Evolutionary conservation across 2,329 filamentous ascomycete species (phyloP).

Genomic region (Trichoderma sp.): DNA sequence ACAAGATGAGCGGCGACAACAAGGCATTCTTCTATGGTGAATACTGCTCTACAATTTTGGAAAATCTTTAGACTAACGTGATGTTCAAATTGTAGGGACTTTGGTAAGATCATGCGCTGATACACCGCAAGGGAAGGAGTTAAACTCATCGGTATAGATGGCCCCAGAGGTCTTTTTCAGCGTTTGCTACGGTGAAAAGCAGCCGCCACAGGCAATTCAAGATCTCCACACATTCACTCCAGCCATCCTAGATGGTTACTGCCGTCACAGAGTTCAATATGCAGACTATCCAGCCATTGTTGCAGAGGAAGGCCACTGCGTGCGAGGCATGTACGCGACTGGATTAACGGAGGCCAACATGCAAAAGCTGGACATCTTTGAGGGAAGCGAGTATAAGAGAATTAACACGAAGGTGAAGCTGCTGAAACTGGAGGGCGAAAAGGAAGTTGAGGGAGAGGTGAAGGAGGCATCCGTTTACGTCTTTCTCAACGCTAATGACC

Average conservation of each 20-base stretch:
- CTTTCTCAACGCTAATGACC: constrained; percentile 45
- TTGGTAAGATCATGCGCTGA: not conserved
- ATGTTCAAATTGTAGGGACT: not conserved
- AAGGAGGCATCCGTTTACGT: constrained; percentile 63
- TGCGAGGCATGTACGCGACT: constrained; percentile 72
- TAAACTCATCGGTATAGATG: constrained; percentile 52
- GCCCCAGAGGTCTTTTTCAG: constrained; percentile 81
- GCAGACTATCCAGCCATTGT: constrained; percentile 83
- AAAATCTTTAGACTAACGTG: not conserved
- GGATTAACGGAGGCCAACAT: constrained; percentile 79
- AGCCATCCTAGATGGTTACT: constrained; percentile 71
- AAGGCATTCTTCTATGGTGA: constrained; percentile 59
- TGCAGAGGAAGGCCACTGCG: constrained; percentile 51
- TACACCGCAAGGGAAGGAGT: not conserved
- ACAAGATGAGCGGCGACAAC: constrained; percentile 41
- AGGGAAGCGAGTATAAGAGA: constrained; percentile 71
- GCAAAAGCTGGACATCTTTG: constrained; percentile 73
- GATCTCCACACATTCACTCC: constrained; percentile 64
- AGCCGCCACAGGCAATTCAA: constrained; percentile 46
- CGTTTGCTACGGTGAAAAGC: constrained; percentile 66
- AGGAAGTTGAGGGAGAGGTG: constrained; percentile 42
- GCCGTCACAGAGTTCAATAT: constrained; percentile 63
- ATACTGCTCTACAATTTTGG: constrained; percentile 1
- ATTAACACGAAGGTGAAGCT: constrained; percentile 53
- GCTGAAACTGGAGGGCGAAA: constrained; percentile 40